Evolutionary conservation across 208 protist species (phyloP).

Genomic region (Leishmania gerbilli): DNA sequence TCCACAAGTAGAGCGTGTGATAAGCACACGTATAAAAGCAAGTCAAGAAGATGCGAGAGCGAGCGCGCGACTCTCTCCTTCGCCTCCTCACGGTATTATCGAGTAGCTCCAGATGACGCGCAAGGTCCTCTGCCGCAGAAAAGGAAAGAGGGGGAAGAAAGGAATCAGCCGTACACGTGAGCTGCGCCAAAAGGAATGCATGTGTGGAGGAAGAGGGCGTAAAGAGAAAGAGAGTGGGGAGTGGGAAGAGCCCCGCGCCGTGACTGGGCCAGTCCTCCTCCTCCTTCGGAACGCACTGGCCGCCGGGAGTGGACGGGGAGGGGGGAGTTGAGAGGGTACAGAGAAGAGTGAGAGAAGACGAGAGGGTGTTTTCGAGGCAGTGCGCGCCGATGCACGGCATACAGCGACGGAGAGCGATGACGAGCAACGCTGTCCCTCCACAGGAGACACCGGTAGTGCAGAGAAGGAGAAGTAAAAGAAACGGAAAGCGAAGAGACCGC

Average conservation of each 20-base stretch:
- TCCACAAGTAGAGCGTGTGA: not conserved
- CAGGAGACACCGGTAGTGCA: not conserved
- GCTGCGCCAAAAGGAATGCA: slow-evolving; percentile 3
- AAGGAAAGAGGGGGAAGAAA: not conserved
- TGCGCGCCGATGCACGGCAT: not conserved
- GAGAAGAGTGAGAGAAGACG: not conserved
- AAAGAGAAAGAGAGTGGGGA: slow-evolving; percentile 2
- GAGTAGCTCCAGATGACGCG: not conserved
- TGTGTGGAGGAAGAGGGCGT: not conserved
- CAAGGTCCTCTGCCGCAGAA: not conserved
- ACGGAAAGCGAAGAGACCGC: not conserved
- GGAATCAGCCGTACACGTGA: not conserved
- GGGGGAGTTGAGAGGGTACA: not conserved
- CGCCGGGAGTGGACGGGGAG: no score
- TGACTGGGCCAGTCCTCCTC: not conserved
- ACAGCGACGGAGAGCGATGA: not conserved
- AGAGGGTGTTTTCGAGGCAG: not conserved
- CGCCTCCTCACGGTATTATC: not conserved
- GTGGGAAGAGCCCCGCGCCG: not conserved
- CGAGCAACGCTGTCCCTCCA: not conserved
- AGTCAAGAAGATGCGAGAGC: not conserved
- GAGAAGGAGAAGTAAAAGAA: not conserved
- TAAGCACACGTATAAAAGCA: not conserved
- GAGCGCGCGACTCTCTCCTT: not conserved
- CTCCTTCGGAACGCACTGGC: not conserved